These are phyloP conservation scores for Gymnopilus junonius DNA, from an alignment of 768 basidiomycete genomes.

Conservation along the genomic window DNA sequence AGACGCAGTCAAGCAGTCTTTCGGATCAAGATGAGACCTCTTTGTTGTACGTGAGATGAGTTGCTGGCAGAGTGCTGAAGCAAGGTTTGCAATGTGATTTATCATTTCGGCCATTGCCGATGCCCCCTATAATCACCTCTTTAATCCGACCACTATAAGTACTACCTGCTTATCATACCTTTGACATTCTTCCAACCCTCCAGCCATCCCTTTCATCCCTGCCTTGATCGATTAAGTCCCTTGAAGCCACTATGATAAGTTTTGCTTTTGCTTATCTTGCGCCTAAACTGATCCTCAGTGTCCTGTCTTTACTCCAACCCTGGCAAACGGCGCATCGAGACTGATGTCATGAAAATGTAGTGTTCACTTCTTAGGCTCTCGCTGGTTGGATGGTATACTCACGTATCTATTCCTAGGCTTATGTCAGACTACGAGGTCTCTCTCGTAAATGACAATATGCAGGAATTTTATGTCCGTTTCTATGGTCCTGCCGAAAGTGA, in stretches of 20 bases:
- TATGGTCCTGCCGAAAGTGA: slow-evolving; percentile 92
- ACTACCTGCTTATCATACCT: slow-evolving; percentile 12
- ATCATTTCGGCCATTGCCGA: slow-evolving; percentile 26
- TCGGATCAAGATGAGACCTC: background rate
- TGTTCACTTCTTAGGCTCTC: slow-evolving; percentile 2
- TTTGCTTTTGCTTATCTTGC: background rate
- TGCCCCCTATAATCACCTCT: background rate
- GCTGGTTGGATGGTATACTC: background rate
- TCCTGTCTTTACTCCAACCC: slow-evolving; percentile 68
- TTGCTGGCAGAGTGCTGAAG: background rate
- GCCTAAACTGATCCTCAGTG: slow-evolving; percentile 19
- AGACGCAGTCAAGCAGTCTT: background rate
- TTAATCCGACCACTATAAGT: background rate
- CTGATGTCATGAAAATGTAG: slow-evolving; percentile 99
- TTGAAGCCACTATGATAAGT: slow-evolving; percentile 63
- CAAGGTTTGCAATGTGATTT: background rate
- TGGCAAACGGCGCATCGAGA: slow-evolving; percentile 93
- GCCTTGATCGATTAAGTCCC: background rate
- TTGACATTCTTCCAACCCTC: background rate
- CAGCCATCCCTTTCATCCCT: background rate
- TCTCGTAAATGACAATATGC: slow-evolving; percentile 98
- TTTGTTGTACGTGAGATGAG: background rate
- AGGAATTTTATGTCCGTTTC: slow-evolving; percentile 98
- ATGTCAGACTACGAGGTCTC: slow-evolving; percentile 99
- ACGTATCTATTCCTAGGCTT: slow-evolving; percentile 54